A percentile compares a stretch with the other conserved stretches of the same genome.
phyloP scores from a whole-genome alignment of 768 basidiomycete genomes.

The Hortiboletus flavorubellus region DNA sequence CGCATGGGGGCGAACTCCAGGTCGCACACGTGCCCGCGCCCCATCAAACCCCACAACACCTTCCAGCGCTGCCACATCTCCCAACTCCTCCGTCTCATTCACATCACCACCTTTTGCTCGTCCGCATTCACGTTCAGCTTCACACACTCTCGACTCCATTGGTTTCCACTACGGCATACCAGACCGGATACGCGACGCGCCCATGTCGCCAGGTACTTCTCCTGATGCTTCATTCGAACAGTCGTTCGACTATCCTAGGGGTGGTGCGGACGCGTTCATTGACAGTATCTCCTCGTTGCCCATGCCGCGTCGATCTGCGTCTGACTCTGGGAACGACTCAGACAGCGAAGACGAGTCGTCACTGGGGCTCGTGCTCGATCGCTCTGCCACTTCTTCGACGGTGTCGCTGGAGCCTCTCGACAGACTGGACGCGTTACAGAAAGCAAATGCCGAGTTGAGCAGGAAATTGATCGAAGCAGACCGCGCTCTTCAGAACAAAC shows the following conservation, averaged over 20 bases:
- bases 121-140: conserved; percentile 63
- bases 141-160: conserved; percentile 41
- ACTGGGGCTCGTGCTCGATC: conserved; percentile 59
- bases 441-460: conserved; percentile 70
- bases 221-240: conserved; percentile 32
- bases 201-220: conserved; percentile 34
- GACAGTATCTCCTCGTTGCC: conserved; percentile 52
- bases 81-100: conserved; percentile 35
- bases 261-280: conserved; percentile 40
- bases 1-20: conserved; percentile 42
- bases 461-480: conserved; percentile 77
- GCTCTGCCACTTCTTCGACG: conserved; percentile 55
- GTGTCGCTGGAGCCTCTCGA: conserved; percentile 73
- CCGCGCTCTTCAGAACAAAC: conserved; percentile 57
- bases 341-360: conserved; percentile 47
- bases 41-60: conserved; percentile 67
- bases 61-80: conserved; percentile 37
- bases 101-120: conserved; percentile 50
- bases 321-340: conserved; percentile 47
- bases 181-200: conserved; percentile 32
- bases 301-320: conserved; percentile 47
- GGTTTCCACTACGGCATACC: conserved; percentile 44
- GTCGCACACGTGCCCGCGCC: conserved; percentile 59
- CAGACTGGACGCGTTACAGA: conserved; percentile 67
- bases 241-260: conserved; percentile 37